phyloP scores from a whole-genome alignment of 768 basidiomycete species.

The Imleria badia region DNA sequence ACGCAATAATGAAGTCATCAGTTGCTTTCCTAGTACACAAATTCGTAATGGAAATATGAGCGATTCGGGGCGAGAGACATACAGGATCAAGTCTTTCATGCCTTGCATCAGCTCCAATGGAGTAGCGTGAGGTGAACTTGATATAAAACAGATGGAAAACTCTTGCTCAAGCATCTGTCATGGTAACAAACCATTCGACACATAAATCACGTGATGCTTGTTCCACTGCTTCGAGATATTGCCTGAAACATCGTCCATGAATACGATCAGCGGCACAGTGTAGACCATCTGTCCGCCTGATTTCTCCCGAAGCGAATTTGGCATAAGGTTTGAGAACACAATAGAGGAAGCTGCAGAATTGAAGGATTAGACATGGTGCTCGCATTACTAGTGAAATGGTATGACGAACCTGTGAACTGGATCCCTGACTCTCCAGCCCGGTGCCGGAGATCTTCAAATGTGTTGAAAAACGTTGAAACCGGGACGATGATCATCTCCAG shows the following conservation, averaged over 20 bases:
- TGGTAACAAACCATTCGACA: conserved; percentile 32
- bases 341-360: too few relatives aligned
- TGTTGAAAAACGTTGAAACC: neutral
- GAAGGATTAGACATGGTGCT: too few relatives aligned
- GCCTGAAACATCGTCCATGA: conserved; percentile 36
- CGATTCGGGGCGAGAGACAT: too few relatives aligned
- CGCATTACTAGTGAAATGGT: neutral
- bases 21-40: neutral
- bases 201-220: conserved; percentile 31
- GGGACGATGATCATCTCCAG: neutral
- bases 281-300: neutral
- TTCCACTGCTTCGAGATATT: conserved; percentile 39
- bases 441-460: neutral
- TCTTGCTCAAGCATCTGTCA: conserved; percentile 31
- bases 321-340: neutral
- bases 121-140: conserved; percentile 33
- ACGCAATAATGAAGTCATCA: neutral
- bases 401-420: neutral
- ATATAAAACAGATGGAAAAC: conserved; percentile 28
- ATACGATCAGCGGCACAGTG: conserved; percentile 23
- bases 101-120: conserved; percentile 30
- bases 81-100: neutral
- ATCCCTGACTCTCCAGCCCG: neutral
- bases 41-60: neutral
- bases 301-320: neutral